Conservation (phyloP, 2,329 filamentous ascomycete species). For the Endoconidiophora polonica region DNA sequence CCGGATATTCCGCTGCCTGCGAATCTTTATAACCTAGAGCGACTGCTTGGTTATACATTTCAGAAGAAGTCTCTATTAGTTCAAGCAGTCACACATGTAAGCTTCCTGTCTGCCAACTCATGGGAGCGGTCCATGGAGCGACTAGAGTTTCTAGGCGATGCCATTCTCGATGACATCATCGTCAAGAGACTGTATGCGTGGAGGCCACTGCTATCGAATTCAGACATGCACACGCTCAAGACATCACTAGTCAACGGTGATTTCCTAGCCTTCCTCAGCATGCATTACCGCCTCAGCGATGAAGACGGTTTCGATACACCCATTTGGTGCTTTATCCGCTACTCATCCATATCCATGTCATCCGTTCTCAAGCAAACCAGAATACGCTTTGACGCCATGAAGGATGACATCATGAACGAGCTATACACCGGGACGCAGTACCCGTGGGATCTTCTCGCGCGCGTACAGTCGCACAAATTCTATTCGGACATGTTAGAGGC, state of each 20-base stretch:
- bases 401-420: conserved; percentile 30
- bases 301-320: conserved; percentile 18
- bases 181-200: conserved; percentile 40
- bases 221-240: conserved; percentile 59
- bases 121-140: conserved; percentile 41
- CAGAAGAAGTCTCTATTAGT: conserved; percentile 48
- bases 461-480: conserved; percentile 54
- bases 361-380: conserved; percentile 18
- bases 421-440: conserved; percentile 39
- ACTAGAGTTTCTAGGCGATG: conserved; percentile 77
- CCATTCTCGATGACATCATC: conserved; percentile 65
- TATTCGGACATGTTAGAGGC: conserved; percentile 73
- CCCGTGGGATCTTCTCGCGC: conserved; percentile 59
- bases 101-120: conserved; percentile 27
- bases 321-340: conserved; percentile 56
- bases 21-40: conserved; percentile 37
- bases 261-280: conserved; percentile 53
- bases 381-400: conserved; percentile 30
- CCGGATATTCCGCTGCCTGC: conserved; percentile 22
- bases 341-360: conserved; percentile 26
- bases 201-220: conserved; percentile 26
- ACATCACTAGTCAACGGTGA: conserved; percentile 65
- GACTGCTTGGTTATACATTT: conserved; percentile 57
- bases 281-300: conserved; percentile 7
- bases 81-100: conserved; percentile 69